These are phyloP conservation scores for Cymodocea nodosa DNA, from an alignment of 116 monocot species.

Conservation along the genomic window DNA sequence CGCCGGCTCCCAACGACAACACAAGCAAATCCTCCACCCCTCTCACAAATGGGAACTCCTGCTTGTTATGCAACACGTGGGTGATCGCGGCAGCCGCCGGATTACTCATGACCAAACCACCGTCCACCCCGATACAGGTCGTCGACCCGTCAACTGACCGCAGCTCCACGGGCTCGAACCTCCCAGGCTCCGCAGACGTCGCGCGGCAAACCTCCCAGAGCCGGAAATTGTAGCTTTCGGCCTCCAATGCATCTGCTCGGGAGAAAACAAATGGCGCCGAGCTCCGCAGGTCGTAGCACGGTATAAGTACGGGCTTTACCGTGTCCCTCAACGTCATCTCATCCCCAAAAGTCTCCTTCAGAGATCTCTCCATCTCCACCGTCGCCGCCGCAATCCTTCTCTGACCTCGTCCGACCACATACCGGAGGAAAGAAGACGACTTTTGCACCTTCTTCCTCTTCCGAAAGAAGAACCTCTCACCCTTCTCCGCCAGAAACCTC, in stretches of 20 bases:
- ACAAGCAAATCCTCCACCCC: constrained; percentile 90
- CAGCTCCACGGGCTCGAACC: constrained; percentile 52
- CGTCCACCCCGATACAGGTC: constrained; percentile 52
- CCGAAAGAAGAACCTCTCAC: constrained; percentile 17
- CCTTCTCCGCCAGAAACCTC: constrained; percentile 59
- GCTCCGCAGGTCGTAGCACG: constrained; percentile 74
- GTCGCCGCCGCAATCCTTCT: constrained; percentile 10
- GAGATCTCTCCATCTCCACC: constrained; percentile 30
- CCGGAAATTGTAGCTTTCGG: constrained; percentile 67
- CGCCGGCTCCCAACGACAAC: constrained; percentile 45
- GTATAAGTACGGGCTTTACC: constrained; percentile 67
- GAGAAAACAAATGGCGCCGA: constrained; percentile 81
- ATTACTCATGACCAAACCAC: constrained; percentile 69
- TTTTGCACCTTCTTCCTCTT: background rate
- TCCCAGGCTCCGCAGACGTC: constrained; percentile 72
- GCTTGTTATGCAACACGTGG: constrained; percentile 87
- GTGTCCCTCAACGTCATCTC: constrained; percentile 48
- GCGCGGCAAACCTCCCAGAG: constrained; percentile 84
- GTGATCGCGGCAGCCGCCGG: constrained; percentile 71
- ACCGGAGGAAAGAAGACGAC: constrained; percentile 2
- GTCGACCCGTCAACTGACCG: constrained; percentile 47
- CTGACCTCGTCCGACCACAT: constrained; percentile 4
- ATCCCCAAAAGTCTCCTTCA: constrained; percentile 58
- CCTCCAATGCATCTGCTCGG: constrained; percentile 71
- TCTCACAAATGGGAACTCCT: constrained; percentile 82